phyloP scores from a whole-genome alignment of 2,329 filamentous ascomycete species.

The Ascochyta fabae region DNA sequence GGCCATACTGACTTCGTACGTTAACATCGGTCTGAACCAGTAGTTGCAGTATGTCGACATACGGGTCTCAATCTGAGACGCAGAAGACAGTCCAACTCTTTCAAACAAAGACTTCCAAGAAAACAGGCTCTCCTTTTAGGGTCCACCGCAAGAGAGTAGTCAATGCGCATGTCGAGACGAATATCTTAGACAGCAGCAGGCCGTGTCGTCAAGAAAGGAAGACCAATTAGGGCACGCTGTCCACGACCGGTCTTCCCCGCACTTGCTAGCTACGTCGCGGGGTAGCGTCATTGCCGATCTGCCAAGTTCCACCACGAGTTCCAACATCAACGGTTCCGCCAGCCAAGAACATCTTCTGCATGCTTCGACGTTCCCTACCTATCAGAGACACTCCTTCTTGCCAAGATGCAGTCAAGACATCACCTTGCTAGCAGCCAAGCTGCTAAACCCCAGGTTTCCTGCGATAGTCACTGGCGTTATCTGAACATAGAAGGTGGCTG shows the following conservation, averaged over 20 bases:
- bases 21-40: neutral
- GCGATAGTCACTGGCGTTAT: conserved; percentile 13
- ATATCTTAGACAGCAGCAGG: neutral
- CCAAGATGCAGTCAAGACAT: conserved; percentile 30
- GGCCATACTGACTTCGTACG: neutral
- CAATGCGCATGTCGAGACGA: neutral
- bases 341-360: conserved; percentile 8
- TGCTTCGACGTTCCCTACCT: conserved; percentile 19
- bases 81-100: neutral
- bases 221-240: conserved; percentile 4
- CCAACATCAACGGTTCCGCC: conserved; percentile 8
- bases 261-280: conserved; percentile 16
- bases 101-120: neutral
- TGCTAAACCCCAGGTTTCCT: conserved; percentile 26
- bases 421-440: conserved; percentile 28
- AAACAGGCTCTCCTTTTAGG: no score
- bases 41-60: neutral
- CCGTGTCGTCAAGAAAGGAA: neutral
- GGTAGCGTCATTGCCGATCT: conserved; percentile 15
- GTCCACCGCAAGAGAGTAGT: no score
- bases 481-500: conserved; percentile 25
- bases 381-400: conserved; percentile 7
- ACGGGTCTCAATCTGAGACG: no score
- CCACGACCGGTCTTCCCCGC: conserved; percentile 12
- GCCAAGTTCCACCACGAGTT: neutral